Evolutionary conservation across 225 moss, liverwort and hornwort species (phyloP).

Genomic region (Thuidium tamariscinum): DNA sequence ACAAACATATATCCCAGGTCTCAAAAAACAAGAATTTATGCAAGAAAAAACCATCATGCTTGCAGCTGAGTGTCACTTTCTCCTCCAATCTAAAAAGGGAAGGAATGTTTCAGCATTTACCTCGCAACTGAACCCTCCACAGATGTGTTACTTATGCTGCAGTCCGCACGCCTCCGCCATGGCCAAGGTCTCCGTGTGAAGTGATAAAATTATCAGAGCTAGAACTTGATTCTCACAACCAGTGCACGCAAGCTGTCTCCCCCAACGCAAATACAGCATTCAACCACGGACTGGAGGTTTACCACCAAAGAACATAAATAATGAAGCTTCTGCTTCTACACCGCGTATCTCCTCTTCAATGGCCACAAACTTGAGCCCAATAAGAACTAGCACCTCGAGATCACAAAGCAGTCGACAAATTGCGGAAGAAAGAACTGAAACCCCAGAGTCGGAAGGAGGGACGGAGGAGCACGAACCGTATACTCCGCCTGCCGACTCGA

Average conservation of each 20-base stretch:
- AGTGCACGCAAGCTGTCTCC: not conserved
- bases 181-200: not conserved
- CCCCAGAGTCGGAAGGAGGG: not conserved
- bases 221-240: not conserved
- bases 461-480: too few species aligned
- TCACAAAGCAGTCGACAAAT: not conserved
- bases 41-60: not conserved
- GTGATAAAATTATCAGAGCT: too few species aligned
- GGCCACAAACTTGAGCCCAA: not conserved
- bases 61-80: not conserved
- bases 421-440: not conserved
- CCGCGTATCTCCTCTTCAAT: not conserved
- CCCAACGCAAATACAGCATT: not conserved
- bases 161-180: not conserved
- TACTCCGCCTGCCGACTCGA: too few species aligned
- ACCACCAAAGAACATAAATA: too few species aligned
- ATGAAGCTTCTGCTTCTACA: rapidly evolving
- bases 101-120: not conserved
- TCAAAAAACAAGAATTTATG: not conserved
- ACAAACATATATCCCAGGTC: not conserved
- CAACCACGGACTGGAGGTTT: too few species aligned
- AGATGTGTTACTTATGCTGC: too few species aligned
- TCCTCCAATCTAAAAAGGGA: too few species aligned
- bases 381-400: too few species aligned
- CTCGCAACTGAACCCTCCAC: not conserved